Conservation (phyloP, 2,329 filamentous ascomycete genomes). For the Apiospora kogelbergensis region DNA sequence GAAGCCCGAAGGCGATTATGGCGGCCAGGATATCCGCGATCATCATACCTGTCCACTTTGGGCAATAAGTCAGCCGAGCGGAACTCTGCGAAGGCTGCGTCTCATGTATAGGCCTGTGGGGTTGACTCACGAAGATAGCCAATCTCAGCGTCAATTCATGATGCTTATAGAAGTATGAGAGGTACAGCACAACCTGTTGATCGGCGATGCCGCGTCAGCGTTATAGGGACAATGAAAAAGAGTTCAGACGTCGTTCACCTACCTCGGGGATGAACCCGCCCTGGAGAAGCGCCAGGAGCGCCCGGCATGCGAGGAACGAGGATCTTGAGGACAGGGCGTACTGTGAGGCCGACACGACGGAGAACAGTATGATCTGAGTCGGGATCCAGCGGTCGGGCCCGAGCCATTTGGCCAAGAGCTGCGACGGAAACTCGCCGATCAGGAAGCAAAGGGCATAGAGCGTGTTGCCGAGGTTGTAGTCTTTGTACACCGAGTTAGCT, state of each 20-base stretch:
- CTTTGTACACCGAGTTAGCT: not conserved
- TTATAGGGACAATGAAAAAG: not conserved
- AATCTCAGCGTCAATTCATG: not conserved
- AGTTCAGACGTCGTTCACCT: not conserved
- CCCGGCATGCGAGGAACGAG: slow-evolving; percentile 16
- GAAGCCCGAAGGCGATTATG: slow-evolving; percentile 33
- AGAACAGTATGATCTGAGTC: slow-evolving; percentile 32
- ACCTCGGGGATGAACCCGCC: slow-evolving; percentile 32
- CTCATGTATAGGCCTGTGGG: slow-evolving; percentile 20
- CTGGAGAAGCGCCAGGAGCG: slow-evolving; percentile 18
- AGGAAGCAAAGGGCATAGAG: slow-evolving; percentile 56
- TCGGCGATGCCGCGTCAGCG: slow-evolving; percentile 15
- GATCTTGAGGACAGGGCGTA: slow-evolving; percentile 24
- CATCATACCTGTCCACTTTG: not conserved
- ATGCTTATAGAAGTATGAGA: slow-evolving; percentile 34
- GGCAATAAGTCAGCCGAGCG: not conserved
- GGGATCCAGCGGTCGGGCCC: slow-evolving; percentile 34
- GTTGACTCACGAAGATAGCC: not conserved
- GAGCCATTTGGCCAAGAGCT: slow-evolving; percentile 53
- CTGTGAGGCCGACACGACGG: slow-evolving; percentile 29
- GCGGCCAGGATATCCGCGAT: not conserved
- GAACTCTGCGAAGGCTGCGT: no score
- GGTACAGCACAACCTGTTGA: slow-evolving; percentile 29
- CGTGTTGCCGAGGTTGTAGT: slow-evolving; percentile 54
- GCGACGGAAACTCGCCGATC: slow-evolving; percentile 59